Evolutionary conservation across 306 rosid species (phyloP), one percentile per base, ranked within the genome.

Genomic region (Castanea sativa): DNA sequence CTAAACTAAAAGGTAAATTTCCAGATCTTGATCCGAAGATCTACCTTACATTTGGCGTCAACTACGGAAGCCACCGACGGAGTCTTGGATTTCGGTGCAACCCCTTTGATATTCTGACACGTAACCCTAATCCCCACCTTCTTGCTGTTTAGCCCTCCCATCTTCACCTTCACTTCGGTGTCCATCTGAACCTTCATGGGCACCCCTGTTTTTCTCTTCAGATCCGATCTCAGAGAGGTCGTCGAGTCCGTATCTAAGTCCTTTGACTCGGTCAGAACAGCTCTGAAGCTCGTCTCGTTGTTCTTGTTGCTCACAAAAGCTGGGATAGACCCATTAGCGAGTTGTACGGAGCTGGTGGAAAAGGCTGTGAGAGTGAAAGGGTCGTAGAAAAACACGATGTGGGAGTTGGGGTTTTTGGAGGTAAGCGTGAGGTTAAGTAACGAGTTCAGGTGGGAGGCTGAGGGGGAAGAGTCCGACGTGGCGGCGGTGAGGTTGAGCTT

Each of bases 11-110:
- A 83, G 1, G 96, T 91, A 78, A 86, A 96, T 81, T 92, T 96
- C 98, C 98, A 96, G 91, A 96, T 91, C 97, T 90, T 96, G 91
- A 96, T 88, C 79, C 99, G 90, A 55, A 96, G 97, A 91, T 91
- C 98, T 73, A 95, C 98, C 87, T 90, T 88, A 75, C 99, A 96
- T 53, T 90, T 85, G 7, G 99, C 79, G 74, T 77, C 80, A 51
- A 92, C 82, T 21, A 95, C 94, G 3, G 90, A 81, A 16, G 92
- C 97, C 77, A 90, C 86, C 81, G 96, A 49, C 86, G 99, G 96
- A 2, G 92, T n/a, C 86, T 90, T 95, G n/a, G 94, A 98, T 56
- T 76, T 83, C 35, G 98, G 97, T 18, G 87, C 81, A 5, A 30
- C 75, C 10, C 92, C 99, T 69, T 70, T 88, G 65, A 95, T 86